Evolutionary conservation across 148 eudicot species (phyloP).

Genomic region (Cornus florida): DNA sequence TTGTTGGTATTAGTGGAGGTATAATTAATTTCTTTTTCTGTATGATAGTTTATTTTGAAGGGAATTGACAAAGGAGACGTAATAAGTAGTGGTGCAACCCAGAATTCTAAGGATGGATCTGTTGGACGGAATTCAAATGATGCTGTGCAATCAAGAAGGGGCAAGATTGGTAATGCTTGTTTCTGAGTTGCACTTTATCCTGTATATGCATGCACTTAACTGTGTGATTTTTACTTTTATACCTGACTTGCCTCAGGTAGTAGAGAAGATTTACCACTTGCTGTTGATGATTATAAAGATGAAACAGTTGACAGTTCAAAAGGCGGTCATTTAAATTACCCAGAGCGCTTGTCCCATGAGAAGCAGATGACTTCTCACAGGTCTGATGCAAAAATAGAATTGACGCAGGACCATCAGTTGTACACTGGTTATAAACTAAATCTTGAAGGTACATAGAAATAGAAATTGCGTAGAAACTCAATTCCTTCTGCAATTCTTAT

Average conservation of each 20-base stretch:
- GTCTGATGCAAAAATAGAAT: constrained; percentile 31
- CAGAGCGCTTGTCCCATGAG: constrained; percentile 34
- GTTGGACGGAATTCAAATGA: constrained; percentile 61
- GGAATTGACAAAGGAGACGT: constrained; percentile 94
- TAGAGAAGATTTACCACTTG: constrained; percentile 60
- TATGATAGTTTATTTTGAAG: constrained; percentile 61
- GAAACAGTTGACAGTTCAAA: constrained; percentile 35
- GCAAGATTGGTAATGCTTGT: constrained; percentile 53
- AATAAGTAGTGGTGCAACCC: constrained; percentile 82
- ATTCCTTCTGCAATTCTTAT: not conserved
- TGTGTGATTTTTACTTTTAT: constrained; percentile 15
- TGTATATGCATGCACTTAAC: constrained; percentile 1
- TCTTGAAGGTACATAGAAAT: constrained; percentile 39
- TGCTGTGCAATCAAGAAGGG: constrained; percentile 55
- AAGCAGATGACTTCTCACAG: constrained; percentile 38
- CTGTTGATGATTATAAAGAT: constrained; percentile 48
- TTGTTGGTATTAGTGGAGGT: constrained; percentile 9
- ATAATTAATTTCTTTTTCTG: constrained; percentile 18
- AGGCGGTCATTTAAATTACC: constrained; percentile 27
- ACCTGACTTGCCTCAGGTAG: constrained; percentile 43
- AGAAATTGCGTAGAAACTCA: not conserved
- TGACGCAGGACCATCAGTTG: constrained; percentile 32
- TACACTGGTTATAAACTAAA: constrained; percentile 31
- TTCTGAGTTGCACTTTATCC: not conserved
- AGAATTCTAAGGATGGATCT: constrained; percentile 75